Evolutionary conservation across 495 filamentous ascomycete species (phyloP).

Genomic region (Immersiella caudata): DNA sequence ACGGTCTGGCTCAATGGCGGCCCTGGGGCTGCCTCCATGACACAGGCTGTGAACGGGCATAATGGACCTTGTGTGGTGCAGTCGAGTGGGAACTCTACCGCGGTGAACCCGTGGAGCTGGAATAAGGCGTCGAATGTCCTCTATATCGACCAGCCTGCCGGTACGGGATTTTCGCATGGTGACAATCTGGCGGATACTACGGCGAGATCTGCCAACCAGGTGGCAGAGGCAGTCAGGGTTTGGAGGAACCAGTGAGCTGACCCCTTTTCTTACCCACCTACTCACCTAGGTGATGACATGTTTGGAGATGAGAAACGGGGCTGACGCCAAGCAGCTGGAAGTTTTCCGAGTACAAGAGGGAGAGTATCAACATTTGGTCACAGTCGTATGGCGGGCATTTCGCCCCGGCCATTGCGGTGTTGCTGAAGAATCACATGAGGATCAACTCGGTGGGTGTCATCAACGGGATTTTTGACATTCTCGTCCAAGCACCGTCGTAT

Average conservation of each 20-base stretch:
- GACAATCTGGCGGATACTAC: constrained; percentile 22
- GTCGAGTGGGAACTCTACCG: constrained; percentile 9
- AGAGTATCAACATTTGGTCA: constrained; percentile 23
- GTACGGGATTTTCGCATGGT: constrained; percentile 28
- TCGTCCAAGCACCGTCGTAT: constrained; percentile 65
- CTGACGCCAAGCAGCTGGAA: constrained; percentile 38
- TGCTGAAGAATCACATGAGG: constrained; percentile 48
- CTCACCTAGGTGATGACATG: not conserved
- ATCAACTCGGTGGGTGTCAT: constrained; percentile 60
- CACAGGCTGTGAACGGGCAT: constrained; percentile 18
- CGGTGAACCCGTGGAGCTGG: constrained; percentile 21
- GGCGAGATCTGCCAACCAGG: not conserved
- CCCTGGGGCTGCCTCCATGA: constrained; percentile 16
- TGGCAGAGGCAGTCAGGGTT: not conserved
- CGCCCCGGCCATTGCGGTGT: constrained; percentile 57
- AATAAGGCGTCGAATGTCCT: constrained; percentile 24
- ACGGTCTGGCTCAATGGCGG: constrained; percentile 23
- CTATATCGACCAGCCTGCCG: constrained; percentile 24
- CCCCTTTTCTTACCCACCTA: not conserved
- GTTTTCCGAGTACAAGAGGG: constrained; percentile 13
- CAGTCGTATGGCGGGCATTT: constrained; percentile 51
- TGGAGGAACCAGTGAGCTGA: not conserved
- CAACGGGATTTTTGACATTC: constrained; percentile 74
- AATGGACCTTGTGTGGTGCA: constrained; percentile 22
- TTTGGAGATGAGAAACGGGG: not conserved